These are phyloP conservation scores for Physcomitrium patens DNA, from an alignment of 225 moss, liverwort and hornwort genomes.

Conservation along the genomic window DNA sequence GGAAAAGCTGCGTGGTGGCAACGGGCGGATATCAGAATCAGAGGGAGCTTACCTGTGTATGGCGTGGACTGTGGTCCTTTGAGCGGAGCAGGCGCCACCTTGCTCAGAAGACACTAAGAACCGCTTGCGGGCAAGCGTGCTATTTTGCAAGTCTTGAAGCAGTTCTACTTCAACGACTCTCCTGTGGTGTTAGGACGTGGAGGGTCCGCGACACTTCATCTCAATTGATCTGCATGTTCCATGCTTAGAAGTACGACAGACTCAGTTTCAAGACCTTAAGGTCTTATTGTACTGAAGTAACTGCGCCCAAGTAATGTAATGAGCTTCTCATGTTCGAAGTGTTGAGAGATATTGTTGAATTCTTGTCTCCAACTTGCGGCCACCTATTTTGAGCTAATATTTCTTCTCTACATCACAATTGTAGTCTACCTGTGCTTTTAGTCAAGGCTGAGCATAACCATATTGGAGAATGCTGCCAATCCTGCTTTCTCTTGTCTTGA, in stretches of 20 bases:
- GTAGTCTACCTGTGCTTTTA: not conserved
- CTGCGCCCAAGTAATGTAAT: not conserved
- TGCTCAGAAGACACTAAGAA: not conserved
- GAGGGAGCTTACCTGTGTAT: not conserved
- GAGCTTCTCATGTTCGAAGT: not conserved
- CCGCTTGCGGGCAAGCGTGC: not conserved
- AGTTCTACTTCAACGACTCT: not conserved
- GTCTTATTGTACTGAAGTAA: not conserved
- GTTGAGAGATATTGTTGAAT: not conserved
- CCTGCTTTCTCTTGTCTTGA: not conserved
- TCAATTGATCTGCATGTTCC: constrained; percentile 15
- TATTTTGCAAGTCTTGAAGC: not conserved
- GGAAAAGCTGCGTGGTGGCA: not conserved
- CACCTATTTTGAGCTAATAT: not conserved
- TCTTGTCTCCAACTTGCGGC: not conserved
- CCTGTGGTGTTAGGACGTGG: not conserved
- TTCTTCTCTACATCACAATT: not conserved
- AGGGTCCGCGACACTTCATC: not conserved
- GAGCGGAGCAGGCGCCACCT: not conserved
- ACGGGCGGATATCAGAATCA: not conserved
- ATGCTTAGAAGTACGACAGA: not conserved
- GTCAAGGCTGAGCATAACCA: constrained; percentile 12
- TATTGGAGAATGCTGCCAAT: not conserved
- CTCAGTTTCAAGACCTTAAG: not conserved
- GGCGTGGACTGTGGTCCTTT: not conserved